Conservation (phyloP, 345 rosid genomes). For the Corymbia maculata region DNA sequence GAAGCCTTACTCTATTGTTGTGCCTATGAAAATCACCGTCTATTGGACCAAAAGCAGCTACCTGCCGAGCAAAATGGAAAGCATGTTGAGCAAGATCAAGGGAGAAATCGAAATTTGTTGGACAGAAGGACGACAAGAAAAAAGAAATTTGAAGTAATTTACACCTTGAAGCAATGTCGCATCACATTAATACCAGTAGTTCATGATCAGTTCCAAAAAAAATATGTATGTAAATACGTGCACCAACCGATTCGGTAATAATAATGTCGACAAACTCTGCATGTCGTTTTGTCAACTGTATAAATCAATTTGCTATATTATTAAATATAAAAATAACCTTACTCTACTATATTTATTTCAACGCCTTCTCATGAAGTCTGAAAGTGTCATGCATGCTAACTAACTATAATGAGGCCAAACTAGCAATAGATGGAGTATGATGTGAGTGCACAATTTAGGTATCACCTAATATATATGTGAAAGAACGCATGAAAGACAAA, state of each 20-base stretch:
- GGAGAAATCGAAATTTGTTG: neutral
- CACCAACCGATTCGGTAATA: neutral
- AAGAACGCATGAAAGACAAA: neutral
- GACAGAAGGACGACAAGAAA: neutral
- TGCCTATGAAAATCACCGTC: neutral
- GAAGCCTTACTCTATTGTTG: neutral
- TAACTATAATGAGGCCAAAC: neutral
- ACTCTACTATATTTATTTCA: neutral
- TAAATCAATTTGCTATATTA: neutral
- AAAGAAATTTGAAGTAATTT: neutral
- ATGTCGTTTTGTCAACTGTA: neutral
- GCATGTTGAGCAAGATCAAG: neutral
- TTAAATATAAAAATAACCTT: neutral
- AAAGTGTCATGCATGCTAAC: neutral
- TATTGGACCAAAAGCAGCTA: neutral
- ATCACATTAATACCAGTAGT: neutral
- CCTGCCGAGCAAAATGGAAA: neutral
- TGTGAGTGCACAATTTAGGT: neutral
- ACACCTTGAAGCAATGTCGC: neutral
- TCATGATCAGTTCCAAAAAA: neutral
- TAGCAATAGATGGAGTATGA: neutral
- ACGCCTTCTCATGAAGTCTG: neutral
- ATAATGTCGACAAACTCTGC: neutral
- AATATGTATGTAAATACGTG: neutral
- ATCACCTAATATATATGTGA: neutral